Base-by-base conservation (phyloP, 305 asterid species). In the Fraxinus ornus region DNA sequence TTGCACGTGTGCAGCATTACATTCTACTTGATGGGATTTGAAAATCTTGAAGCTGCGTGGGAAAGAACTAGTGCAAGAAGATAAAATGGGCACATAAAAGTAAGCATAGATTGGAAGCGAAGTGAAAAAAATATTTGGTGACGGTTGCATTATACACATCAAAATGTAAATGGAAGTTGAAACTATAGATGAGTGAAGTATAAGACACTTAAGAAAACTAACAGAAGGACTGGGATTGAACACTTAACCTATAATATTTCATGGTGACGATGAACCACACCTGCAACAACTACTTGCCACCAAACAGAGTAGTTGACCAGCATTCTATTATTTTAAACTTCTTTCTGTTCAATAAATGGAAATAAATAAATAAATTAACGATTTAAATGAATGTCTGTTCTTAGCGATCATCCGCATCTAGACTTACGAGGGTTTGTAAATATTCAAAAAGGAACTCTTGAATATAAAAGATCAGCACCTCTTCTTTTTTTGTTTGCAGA, bases 101-200 rank as follows among this genome's bases (percentile, higher is more conserved):
- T 80, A 66, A 83, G 80, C 73, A 76, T 81, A 76, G 81, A 77
- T 92, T 90, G 88, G 84, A 86, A 87, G 89, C 78, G 75, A 93
- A 91, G 96, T 83, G 79, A 80, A 84, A 86, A 87, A 84, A 85
- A 7, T n/a, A 57, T 83, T 78, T 81, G 90, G 88, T 86, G 89
- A 86, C 33, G 62, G 57, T 73, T 80, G 85, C 66, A 79, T 62
- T 47, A 30, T 30, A 83, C 12, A 66, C 26, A 84, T 75, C 83
- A 83, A 79, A 55, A 68, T 5, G 75, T 57, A 10, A 28, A 83
- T n/a, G 26, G 79, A 86, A 39, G 3, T n/a, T 74, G 33, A 24
- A 81, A 70, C 55, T 39, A 37, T 35, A 49, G 4, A 80, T 75
- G 83, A 77, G 87, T 80, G 80, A 66, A 78, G 37, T 52, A 30